These are phyloP conservation scores for Daldinia sp. DNA, from an alignment of 2,329 filamentous ascomycete species.

Conservation along the genomic window DNA sequence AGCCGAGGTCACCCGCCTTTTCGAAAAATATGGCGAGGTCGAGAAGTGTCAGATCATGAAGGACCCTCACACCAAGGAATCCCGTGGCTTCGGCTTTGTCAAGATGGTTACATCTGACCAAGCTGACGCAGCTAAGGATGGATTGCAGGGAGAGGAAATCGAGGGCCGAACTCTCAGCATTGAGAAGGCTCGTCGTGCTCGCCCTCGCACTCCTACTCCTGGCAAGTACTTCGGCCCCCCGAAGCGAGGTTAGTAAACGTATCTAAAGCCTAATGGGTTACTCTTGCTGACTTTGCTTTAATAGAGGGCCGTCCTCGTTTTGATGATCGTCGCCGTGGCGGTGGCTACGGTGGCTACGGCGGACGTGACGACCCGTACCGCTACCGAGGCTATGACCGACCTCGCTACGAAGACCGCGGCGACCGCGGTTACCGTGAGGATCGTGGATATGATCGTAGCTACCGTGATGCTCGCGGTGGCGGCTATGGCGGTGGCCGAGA, in stretches of 20 bases:
- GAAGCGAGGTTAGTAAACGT: conserved; percentile 82
- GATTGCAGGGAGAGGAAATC: conserved; percentile 92
- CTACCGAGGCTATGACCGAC: conserved; percentile 61
- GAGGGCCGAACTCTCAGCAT: conserved; percentile 97
- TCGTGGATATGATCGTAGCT: conserved; percentile 56
- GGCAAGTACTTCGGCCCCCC: conserved; percentile 99
- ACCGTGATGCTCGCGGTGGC: conserved; percentile 55
- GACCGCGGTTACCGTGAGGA: conserved; percentile 61
- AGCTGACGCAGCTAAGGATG: conserved; percentile 96
- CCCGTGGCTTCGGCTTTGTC: conserved; percentile 98
- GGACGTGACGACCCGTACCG: conserved; percentile 69
- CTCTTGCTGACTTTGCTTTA: conserved; percentile 47
- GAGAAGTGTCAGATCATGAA: conserved; percentile 99
- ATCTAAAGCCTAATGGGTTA: conserved; percentile 5
- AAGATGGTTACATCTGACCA: conserved; percentile 98
- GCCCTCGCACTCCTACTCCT: conserved; percentile 94
- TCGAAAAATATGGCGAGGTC: conserved; percentile 98
- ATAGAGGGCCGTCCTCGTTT: conserved; percentile 59
- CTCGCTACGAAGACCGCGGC: conserved; percentile 54
- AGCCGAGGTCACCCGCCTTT: conserved; percentile 90
- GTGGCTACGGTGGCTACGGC: conserved; percentile 65
- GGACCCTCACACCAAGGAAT: conserved; percentile 98
- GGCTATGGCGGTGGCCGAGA: conserved; percentile 47
- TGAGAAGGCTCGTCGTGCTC: conserved; percentile 96
- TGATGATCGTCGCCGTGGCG: conserved; percentile 56